A percentile compares a stretch with the other conserved stretches of the same genome.
Evolutionary conservation across 805 yeast species (phyloP).

Genomic region (Candida incommunis): DNA sequence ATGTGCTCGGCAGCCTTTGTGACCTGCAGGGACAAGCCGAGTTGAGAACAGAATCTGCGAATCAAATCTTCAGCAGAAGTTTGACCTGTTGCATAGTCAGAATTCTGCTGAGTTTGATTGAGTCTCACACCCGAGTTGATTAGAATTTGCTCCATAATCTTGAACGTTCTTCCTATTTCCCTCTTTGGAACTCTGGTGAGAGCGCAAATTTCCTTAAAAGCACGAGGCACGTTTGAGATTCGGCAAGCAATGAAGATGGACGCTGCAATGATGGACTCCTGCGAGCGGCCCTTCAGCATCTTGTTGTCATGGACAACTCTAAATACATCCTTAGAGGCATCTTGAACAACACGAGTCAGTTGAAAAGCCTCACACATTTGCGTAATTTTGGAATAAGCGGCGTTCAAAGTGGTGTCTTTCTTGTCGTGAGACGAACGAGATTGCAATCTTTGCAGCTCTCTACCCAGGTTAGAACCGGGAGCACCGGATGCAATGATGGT

Average conservation of each 20-base stretch:
- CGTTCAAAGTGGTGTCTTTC: constrained; percentile 73
- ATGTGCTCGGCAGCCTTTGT: constrained; percentile 89
- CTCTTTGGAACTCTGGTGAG: constrained; percentile 85
- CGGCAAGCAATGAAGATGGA: constrained; percentile 90
- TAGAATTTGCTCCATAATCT: constrained; percentile 61
- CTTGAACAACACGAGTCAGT: constrained; percentile 87
- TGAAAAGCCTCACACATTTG: constrained; percentile 97
- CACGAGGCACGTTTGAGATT: constrained; percentile 83
- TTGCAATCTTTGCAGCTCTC: constrained; percentile 85
- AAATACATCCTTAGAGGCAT: constrained; percentile 94
- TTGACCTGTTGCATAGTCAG: constrained; percentile 52
- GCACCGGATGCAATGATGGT: constrained; percentile 84
- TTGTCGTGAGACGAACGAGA: constrained; percentile 72
- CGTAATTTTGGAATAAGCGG: constrained; percentile 81
- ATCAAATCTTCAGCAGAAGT: constrained; percentile 89
- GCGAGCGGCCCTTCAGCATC: constrained; percentile 76
- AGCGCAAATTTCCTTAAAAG: constrained; percentile 92
- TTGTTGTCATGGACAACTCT: constrained; percentile 81
- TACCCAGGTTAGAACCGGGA: constrained; percentile 72
- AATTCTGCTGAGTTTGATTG: constrained; percentile 25
- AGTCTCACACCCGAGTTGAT: constrained; percentile 21
- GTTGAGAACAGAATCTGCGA: constrained; percentile 88
- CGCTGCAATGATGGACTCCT: constrained; percentile 92
- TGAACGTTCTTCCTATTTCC: constrained; percentile 86
- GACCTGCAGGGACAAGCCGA: constrained; percentile 73